Evolutionary conservation across 2,329 filamentous ascomycete species (phyloP).

Genomic region (Aureobasidium sp.): DNA sequence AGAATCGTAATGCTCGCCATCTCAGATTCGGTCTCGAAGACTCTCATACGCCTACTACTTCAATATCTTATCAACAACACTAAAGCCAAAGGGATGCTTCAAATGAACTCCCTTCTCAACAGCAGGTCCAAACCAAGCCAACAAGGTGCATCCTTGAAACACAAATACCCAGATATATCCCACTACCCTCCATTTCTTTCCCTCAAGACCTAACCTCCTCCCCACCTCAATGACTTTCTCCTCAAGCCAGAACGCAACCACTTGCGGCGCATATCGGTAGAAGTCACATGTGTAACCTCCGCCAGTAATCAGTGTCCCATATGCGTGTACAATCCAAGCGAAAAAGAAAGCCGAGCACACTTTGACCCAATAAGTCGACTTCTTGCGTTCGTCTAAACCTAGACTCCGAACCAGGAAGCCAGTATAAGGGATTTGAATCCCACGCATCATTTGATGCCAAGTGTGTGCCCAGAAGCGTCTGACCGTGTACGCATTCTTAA

Average conservation of each 20-base stretch:
- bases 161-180: background rate
- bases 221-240: background rate
- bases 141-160: background rate
- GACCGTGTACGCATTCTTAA: background rate
- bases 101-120: background rate
- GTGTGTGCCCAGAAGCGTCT: background rate
- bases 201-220: background rate
- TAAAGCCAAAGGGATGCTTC: background rate
- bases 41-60: too few species aligned
- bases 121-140: background rate
- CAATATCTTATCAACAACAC: background rate
- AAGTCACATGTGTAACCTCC: background rate
- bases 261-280: background rate
- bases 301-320: background rate
- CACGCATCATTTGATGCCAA: background rate
- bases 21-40: too few species aligned
- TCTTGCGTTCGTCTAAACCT: background rate
- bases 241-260: background rate
- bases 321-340: background rate
- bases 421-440: background rate
- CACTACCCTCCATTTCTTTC: background rate
- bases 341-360: background rate
- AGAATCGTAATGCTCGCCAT: too few species aligned
- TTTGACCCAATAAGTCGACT: background rate
- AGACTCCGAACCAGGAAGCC: background rate